Conservation (phyloP, 2,329 filamentous ascomycete species). For the Plectosphaerella cucumerina region DNA sequence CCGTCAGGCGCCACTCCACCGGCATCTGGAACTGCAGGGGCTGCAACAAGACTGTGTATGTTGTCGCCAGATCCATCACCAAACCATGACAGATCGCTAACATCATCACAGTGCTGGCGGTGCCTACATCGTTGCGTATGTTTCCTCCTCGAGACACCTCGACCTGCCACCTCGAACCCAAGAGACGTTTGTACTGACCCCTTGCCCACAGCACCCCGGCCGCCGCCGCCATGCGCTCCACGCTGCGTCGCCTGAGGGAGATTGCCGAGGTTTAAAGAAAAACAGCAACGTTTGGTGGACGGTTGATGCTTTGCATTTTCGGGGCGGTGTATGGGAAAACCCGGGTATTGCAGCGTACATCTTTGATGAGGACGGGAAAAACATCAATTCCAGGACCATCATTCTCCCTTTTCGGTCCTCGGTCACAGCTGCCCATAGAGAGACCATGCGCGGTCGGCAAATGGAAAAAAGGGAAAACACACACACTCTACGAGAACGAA, state of each 20-base stretch:
- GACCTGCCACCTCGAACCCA: background rate
- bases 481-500: conserved; percentile 17
- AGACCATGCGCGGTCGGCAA: conserved; percentile 35
- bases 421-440: conserved; percentile 26
- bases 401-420: conserved; percentile 25
- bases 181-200: conserved; percentile 18
- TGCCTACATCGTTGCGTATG: conserved; percentile 95
- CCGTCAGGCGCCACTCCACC: conserved; percentile 84
- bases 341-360: conserved; percentile 38
- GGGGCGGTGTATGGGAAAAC: conserved; percentile 40
- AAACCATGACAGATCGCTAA: background rate
- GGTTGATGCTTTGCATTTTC: conserved; percentile 40
- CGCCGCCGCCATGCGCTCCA: conserved; percentile 90
- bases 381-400: conserved; percentile 3
- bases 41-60: conserved; percentile 80
- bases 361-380: conserved; percentile 29
- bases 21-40: conserved; percentile 97
- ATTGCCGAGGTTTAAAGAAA: conserved; percentile 84
- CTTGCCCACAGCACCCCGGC: conserved; percentile 70
- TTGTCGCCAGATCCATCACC: background rate
- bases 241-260: conserved; percentile 94
- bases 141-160: conserved; percentile 26
- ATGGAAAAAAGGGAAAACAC: conserved; percentile 28
- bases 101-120: conserved; percentile 62
- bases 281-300: conserved; percentile 17